Conservation (phyloP, 306 rosid genomes). For the Sindora glabra region DNA sequence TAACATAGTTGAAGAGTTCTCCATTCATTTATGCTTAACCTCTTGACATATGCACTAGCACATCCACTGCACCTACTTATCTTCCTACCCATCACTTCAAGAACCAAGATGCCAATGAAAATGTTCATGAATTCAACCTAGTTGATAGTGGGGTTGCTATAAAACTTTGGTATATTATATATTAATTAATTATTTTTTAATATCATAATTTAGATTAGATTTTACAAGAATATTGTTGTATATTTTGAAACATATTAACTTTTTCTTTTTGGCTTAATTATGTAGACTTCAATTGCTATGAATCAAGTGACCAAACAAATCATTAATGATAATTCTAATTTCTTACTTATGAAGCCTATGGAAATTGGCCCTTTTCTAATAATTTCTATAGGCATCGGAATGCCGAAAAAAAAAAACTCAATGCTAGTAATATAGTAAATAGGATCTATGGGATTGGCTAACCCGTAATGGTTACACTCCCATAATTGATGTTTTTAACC, state of each 20-base stretch:
- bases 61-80: constrained; percentile 34
- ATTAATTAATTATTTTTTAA: not conserved
- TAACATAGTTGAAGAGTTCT: constrained; percentile 22
- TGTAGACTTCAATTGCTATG: constrained; percentile 25
- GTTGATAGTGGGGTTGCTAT: constrained; percentile 34
- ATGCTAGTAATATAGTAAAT: constrained; percentile 24
- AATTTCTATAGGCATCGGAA: no score
- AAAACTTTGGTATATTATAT: constrained; percentile 18
- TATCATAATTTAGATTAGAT: not conserved
- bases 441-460: constrained; percentile 33
- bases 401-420: constrained; percentile 21
- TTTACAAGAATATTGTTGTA: no score
- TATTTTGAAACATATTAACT: constrained; percentile 13
- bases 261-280: not conserved
- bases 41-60: constrained; percentile 42
- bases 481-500: no score
- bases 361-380: no score
- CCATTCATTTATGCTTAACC: constrained; percentile 34
- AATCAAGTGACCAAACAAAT: constrained; percentile 29
- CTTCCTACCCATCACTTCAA: constrained; percentile 23
- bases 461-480: no score
- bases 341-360: constrained; percentile 29
- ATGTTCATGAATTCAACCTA: constrained; percentile 20
- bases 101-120: constrained; percentile 1
- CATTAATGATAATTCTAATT: constrained; percentile 12